Base-by-base conservation (phyloP, 1,284 basidiomycete genomes). In the Moniliophthora roreri region DNA sequence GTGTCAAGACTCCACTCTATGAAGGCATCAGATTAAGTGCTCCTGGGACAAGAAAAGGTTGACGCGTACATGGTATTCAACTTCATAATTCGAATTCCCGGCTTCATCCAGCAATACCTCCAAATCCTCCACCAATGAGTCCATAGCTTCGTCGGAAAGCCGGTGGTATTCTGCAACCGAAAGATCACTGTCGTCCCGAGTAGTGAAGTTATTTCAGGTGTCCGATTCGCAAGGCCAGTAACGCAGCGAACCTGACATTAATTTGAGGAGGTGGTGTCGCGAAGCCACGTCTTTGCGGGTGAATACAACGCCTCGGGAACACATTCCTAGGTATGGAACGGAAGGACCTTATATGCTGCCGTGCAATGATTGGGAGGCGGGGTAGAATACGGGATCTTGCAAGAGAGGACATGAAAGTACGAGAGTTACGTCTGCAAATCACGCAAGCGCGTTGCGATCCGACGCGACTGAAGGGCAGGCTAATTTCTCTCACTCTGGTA, bases 51-150 rank as follows among this genome's bases (percentile, higher is more conserved):
- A 40, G 36, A 18, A 39, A 11, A 26, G 1, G 34, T 18, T 11
- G 20, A 36, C 4, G 81, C 93, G 67, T 69, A 98, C 96, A 65
- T 88, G 87, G 69, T 98, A 98, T 69, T 98, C 96, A 13, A 98
- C 89, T 67, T 99, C 96, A 67, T 87, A 91, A 2, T 76, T 73
- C 1, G 82, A 64, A 55, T 81, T 73, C 8, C 70, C 77, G 45
- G 72, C 60, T 54, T 66, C 77, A 60, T 98, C 95, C 35, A 95
- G 68, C 11, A 95, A 62, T 6, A 74, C 71, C 66, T 98, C 96
- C 34, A 98, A 72, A 3, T 79, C 80, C 58, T 93, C 93, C 20
- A 94, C 81, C 24, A 98, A 68, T 9, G 67, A 73, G 56, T 93
- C 89, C 91, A 99, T 95, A 34, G 91, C 85, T 45, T 75, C 68